A percentile compares a stretch with the other conserved stretches of the same genome.
Evolutionary conservation across 306 rosid species (phyloP).

Genomic region (Malus asiatica): DNA sequence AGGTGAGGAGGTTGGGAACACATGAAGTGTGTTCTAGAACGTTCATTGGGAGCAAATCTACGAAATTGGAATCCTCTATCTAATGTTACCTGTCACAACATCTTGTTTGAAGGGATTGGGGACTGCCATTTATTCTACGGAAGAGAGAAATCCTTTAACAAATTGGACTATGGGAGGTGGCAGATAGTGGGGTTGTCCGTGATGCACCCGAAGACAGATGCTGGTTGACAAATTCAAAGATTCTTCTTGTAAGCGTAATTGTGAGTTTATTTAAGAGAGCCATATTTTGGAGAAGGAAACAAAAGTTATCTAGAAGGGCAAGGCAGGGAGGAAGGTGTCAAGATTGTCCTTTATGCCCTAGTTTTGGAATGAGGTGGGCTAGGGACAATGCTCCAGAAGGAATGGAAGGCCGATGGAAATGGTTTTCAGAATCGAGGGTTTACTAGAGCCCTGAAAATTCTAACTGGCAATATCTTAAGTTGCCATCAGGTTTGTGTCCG

Average conservation of each 20-base stretch:
- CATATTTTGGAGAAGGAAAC: no score
- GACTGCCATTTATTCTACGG: not conserved
- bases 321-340: no score
- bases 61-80: not conserved
- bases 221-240: no score
- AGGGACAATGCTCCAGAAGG: not conserved
- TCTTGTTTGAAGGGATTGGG: not conserved
- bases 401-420: not conserved
- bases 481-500: not conserved
- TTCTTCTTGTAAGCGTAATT: no score
- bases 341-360: no score
- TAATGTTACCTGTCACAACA: not conserved
- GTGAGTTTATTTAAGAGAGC: no score
- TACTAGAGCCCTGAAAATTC: not conserved
- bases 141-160: not conserved
- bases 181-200: not conserved
- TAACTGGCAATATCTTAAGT: not conserved
- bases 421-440: not conserved
- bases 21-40: not conserved
- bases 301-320: no score
- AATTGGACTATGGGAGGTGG: not conserved
- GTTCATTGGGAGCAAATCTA: not conserved
- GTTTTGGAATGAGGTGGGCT: not conserved
- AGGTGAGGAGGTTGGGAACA: not conserved
- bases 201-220: no score